Base-by-base conservation (phyloP, 108 stramenopile genomes). In the Craspedostauros australis region DNA sequence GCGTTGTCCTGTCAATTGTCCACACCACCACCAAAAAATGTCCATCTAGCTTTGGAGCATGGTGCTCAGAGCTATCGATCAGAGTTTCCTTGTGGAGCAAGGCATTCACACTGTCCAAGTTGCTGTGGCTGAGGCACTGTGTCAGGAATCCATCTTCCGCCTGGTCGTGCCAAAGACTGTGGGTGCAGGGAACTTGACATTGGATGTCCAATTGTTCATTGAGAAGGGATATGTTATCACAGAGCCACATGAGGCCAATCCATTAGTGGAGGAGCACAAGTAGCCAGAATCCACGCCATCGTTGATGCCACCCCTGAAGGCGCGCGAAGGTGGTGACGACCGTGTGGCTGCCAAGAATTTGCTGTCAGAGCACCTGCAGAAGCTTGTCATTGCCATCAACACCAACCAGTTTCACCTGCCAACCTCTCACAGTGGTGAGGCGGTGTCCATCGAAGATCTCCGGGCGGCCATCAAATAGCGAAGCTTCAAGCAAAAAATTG, bases 1-100 rank as follows among this genome's bases (percentile, higher is more conserved):
- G 95, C 64, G 80, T 80, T 5, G 43, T 94, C 56, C 76, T 97
- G 5, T 95, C 96, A 16, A 76, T 97, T 15, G 83, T 88, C 38
- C 96, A 97, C 66, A 90, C 95, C 12, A 93, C 96, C 0, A 79
- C 88, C 0, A 95, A 97, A 95, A 97, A 63, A 60, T 97, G 50
- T 88, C 93, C 14, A 87, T 93, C 45, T 89, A 90, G 52, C 31
- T 96, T 4, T 95, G 73, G 76, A 58, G 77, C 5, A 39, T 66
- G 22, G 66, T 96, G 9, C 38, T 96, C 45, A 26, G 62, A 20
- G 73, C 64, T 14, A 60, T 97, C 34, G 71, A 89, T 50, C 34
- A 84, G 4, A 58, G 70, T 20, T 79, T 70, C 43, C 70, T 97
- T 21, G 48, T 33, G 9, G 42, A 72, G 49, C 68, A 93, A 25